phyloP scores from a whole-genome alignment of 495 filamentous ascomycete genomes.

The Aspergillus baeticus region DNA sequence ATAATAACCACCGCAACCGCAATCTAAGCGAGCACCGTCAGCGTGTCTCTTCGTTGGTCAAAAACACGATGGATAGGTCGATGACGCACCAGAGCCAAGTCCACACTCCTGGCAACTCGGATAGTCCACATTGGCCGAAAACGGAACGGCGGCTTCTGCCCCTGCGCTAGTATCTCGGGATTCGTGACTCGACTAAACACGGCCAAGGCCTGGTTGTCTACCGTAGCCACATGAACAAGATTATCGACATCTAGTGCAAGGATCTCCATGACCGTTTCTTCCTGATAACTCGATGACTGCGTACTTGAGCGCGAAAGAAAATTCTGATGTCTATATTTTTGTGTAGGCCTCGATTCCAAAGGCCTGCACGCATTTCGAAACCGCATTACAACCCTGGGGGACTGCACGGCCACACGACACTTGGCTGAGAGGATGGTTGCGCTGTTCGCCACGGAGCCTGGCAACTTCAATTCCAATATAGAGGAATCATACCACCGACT shows the following conservation, averaged over 20 bases:
- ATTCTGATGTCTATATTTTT: not conserved
- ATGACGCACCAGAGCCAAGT: conserved; percentile 20
- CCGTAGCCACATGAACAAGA: conserved; percentile 13
- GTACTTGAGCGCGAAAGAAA: not conserved
- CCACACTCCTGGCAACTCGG: conserved; percentile 15
- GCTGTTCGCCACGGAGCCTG: conserved; percentile 1
- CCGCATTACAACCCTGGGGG: conserved; percentile 10
- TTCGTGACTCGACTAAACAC: conserved; percentile 13
- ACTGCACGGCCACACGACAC: conserved; percentile 14
- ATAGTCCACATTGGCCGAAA: conserved; percentile 18
- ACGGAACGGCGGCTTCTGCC: conserved; percentile 18
- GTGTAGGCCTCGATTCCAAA: not conserved
- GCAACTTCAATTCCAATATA: conserved; percentile 13
- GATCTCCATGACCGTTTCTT: conserved; percentile 14
- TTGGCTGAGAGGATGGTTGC: conserved; percentile 8
- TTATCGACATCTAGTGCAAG: conserved; percentile 14
- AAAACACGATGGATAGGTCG: too few relatives aligned
- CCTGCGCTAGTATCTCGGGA: conserved; percentile 11
- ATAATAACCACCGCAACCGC: conserved; percentile 5
- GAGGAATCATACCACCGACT: conserved; percentile 19
- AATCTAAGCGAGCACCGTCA: too few relatives aligned
- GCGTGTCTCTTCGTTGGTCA: too few relatives aligned
- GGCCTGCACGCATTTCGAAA: conserved; percentile 14
- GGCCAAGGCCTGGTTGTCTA: conserved; percentile 10
- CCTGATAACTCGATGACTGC: not conserved